These are phyloP conservation scores for Helotiales sp. DNA, from an alignment of 2,329 filamentous ascomycete genomes.

Conservation along the genomic window DNA sequence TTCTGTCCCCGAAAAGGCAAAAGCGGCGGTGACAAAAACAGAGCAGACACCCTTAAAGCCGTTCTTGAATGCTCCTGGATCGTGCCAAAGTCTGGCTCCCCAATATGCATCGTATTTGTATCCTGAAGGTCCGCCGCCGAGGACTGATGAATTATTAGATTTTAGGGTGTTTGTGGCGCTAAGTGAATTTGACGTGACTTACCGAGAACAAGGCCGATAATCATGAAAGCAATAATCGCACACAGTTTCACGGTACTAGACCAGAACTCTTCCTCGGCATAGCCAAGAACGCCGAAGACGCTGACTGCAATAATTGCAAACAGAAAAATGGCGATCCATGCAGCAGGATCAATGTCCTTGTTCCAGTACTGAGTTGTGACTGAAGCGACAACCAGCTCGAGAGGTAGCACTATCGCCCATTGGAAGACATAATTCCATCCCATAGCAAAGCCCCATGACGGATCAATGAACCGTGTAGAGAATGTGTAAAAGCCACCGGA, in stretches of 20 bases:
- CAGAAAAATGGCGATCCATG: slow-evolving; percentile 84
- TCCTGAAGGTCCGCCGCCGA: slow-evolving; percentile 70
- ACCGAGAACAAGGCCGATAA: slow-evolving; percentile 45
- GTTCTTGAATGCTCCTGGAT: slow-evolving; percentile 80
- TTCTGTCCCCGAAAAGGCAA: slow-evolving; percentile 76
- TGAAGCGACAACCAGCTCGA: slow-evolving; percentile 85
- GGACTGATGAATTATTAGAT: slow-evolving; percentile 52
- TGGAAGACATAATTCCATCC: slow-evolving; percentile 90
- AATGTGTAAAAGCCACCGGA: slow-evolving; percentile 90
- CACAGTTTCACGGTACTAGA: slow-evolving; percentile 85
- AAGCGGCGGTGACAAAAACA: slow-evolving; percentile 77
- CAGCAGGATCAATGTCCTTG: slow-evolving; percentile 56
- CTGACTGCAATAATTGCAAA: slow-evolving; percentile 78
- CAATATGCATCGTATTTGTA: slow-evolving; percentile 70
- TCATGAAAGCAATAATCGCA: slow-evolving; percentile 87
- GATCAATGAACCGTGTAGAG: slow-evolving; percentile 90
- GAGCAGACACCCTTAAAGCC: slow-evolving; percentile 80
- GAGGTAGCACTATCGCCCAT: slow-evolving; percentile 81
- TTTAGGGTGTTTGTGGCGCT: neutral
- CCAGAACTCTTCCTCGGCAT: slow-evolving; percentile 86
- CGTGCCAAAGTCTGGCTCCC: slow-evolving; percentile 72
- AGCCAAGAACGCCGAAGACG: slow-evolving; percentile 83
- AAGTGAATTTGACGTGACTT: neutral
- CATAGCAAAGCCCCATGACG: slow-evolving; percentile 93
- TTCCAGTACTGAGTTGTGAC: slow-evolving; percentile 85